Percentiles rank a stretch among this genome's conserved stretches.
Evolutionary conservation across 805 yeast species (phyloP).

Genomic region (Candida arabinofermentans): DNA sequence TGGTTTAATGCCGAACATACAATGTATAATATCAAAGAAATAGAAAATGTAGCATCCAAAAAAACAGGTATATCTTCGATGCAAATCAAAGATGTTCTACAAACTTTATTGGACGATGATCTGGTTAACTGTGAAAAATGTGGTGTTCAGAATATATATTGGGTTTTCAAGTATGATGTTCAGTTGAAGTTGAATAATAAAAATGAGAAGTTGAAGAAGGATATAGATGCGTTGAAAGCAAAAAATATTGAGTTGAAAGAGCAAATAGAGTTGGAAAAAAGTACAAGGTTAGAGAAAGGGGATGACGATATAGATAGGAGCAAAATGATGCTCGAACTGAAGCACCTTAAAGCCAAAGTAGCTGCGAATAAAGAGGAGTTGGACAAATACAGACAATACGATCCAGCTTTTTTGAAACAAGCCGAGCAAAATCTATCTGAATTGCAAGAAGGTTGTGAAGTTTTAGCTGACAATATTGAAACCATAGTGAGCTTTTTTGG

Average conservation of each 20-base stretch:
- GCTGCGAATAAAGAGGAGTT: background rate
- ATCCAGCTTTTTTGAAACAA: constrained; percentile 1
- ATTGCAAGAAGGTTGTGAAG: constrained; percentile 9
- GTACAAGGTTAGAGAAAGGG: constrained; percentile 1
- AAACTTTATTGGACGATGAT: constrained; percentile 45
- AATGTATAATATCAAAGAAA: constrained; percentile 46
- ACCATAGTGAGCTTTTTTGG: constrained; percentile 34
- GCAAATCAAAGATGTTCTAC: constrained; percentile 50
- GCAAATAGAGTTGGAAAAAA: constrained; percentile 7
- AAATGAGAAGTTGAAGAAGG: constrained; percentile 13
- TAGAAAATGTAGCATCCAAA: constrained; percentile 44
- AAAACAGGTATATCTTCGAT: constrained; percentile 47
- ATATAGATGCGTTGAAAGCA: constrained; percentile 7
- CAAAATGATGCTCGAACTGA: constrained; percentile 8
- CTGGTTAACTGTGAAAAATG: constrained; percentile 50
- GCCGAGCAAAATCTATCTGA: background rate
- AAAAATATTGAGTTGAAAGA: constrained; percentile 8
- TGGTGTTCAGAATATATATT: constrained; percentile 48
- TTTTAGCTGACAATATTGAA: constrained; percentile 38
- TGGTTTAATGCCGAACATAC: constrained; percentile 39
- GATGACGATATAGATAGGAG: constrained; percentile 6
- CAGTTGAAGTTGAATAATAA: constrained; percentile 10
- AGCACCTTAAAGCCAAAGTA: background rate
- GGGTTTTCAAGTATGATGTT: constrained; percentile 40
- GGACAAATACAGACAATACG: background rate